Evolutionary conservation across 2,329 filamentous ascomycete genomes (phyloP).

Genomic region (Fusarium kyushuense): DNA sequence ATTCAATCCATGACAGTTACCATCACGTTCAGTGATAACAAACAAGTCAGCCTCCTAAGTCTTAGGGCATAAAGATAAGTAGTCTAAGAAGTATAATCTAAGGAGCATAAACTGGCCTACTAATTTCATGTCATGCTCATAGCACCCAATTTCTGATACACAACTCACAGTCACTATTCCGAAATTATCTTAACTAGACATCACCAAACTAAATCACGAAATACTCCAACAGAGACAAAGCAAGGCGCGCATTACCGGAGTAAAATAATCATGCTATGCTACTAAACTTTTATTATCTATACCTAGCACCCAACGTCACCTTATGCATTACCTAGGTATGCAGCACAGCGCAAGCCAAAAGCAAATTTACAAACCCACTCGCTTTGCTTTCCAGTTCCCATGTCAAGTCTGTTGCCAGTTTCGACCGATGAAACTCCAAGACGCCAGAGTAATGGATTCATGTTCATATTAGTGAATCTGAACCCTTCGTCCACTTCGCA

Average conservation of each 20-base stretch:
- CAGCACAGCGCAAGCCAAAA: constrained; percentile 40
- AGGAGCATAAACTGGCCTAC: no score
- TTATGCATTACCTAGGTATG: constrained; percentile 46
- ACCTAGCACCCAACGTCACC: constrained; percentile 39
- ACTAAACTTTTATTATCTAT: constrained; percentile 35
- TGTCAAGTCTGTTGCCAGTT: constrained; percentile 38
- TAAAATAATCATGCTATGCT: constrained; percentile 15
- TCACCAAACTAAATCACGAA: background rate
- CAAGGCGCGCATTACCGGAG: background rate
- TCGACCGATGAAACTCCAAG: constrained; percentile 35
- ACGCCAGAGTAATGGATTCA: constrained; percentile 17
- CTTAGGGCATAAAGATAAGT: no score
- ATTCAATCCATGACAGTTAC: background rate
- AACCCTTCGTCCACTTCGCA: background rate
- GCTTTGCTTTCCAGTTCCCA: constrained; percentile 43
- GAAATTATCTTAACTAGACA: no score
- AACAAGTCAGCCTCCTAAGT: no score
- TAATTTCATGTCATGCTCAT: no score
- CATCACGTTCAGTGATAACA: no score
- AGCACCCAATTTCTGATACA: no score
- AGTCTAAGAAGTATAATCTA: no score
- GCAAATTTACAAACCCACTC: constrained; percentile 31
- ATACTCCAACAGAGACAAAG: background rate
- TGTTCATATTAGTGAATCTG: constrained; percentile 16
- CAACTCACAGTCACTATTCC: no score